Conservation (phyloP, 208 protist species). For the Trypanosoma cruzi region DNA sequence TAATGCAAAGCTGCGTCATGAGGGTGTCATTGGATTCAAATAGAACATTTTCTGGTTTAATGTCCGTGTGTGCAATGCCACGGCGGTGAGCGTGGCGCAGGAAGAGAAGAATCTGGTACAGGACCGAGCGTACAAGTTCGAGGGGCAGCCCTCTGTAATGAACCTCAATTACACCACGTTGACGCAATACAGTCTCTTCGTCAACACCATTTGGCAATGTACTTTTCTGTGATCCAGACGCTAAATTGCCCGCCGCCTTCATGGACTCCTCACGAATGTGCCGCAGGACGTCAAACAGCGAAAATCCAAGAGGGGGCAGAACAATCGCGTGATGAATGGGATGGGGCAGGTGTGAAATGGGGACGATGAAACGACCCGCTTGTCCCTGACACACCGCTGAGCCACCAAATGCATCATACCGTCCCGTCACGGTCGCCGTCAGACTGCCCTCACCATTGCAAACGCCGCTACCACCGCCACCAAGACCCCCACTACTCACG, state of each 20-base stretch:
- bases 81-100: slow-evolving; percentile 61
- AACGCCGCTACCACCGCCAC: background rate
- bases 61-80: slow-evolving; percentile 81
- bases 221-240: background rate
- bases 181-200: background rate
- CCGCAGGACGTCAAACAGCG: slow-evolving; percentile 56
- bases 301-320: slow-evolving; percentile 70
- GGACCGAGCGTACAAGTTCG: slow-evolving; percentile 48
- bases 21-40: slow-evolving; percentile 65
- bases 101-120: slow-evolving; percentile 80
- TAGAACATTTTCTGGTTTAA: slow-evolving; percentile 88
- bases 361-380: slow-evolving; percentile 60
- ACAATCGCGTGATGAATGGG: slow-evolving; percentile 75
- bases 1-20: slow-evolving; percentile 34
- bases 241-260: background rate
- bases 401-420: background rate
- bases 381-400: slow-evolving; percentile 22
- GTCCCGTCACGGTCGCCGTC: background rate
- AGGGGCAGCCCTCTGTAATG: slow-evolving; percentile 62
- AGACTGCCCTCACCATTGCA: background rate
- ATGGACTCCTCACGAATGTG: slow-evolving; percentile 23
- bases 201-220: background rate
- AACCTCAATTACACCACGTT: slow-evolving; percentile 28
- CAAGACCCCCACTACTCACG: background rate
- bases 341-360: slow-evolving; percentile 67